These are phyloP conservation scores for Tuber magnatum DNA, from an alignment of 495 filamentous ascomycete species.

Conservation along the genomic window DNA sequence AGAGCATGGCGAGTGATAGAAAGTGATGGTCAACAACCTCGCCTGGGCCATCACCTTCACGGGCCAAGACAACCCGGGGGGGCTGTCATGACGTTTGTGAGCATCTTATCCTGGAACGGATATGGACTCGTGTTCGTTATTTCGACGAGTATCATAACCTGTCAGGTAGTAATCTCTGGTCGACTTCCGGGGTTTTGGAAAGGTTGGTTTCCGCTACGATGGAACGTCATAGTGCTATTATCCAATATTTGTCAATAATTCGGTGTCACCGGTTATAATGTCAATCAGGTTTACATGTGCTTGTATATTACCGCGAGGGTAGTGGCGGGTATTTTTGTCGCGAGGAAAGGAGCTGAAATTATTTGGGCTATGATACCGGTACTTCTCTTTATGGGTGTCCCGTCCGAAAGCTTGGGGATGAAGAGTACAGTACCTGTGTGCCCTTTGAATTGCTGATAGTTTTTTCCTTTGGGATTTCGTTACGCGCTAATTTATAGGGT, in stretches of 20 bases:
- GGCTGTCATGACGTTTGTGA: not conserved
- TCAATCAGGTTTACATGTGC: not conserved
- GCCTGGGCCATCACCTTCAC: not conserved
- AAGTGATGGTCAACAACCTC: not conserved
- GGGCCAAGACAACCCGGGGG: not conserved
- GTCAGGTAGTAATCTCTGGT: not conserved
- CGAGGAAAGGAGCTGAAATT: not conserved
- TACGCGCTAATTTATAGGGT: too few species aligned
- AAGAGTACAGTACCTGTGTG: too few species aligned
- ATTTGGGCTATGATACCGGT: not conserved
- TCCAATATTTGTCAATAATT: not conserved
- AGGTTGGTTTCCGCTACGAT: not conserved
- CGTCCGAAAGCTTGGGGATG: not conserved
- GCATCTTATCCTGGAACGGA: not conserved
- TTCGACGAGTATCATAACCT: not conserved
- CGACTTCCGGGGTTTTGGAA: not conserved
- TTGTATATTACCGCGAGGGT: not conserved
- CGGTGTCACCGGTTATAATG: not conserved
- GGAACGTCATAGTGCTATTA: not conserved
- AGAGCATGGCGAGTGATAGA: not conserved
- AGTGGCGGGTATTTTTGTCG: not conserved
- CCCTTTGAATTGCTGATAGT: too few species aligned
- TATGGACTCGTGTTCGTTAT: not conserved
- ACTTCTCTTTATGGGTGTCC: not conserved
- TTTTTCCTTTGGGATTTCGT: too few species aligned